Conservation (phyloP, 1,284 basidiomycete species). For the Prillingera fragicola region DNA sequence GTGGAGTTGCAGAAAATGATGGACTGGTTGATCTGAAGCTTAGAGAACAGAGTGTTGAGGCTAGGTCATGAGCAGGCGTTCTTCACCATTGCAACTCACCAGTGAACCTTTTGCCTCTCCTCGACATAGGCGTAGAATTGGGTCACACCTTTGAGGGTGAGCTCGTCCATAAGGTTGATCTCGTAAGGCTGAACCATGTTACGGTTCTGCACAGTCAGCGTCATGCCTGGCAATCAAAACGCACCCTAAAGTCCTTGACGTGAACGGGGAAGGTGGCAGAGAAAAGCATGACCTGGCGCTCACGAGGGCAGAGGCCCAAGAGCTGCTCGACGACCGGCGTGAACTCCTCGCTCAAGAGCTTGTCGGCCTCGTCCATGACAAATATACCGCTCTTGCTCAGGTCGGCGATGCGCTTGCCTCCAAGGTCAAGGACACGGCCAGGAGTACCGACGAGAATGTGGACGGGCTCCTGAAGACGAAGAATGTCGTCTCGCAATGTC, state of each 20-base stretch:
- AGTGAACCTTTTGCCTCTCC: conserved; percentile 98
- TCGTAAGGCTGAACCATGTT: conserved; percentile 96
- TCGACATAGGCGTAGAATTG: conserved; percentile 99
- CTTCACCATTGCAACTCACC: conserved; percentile 44
- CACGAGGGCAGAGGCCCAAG: conserved; percentile 73
- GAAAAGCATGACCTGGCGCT: conserved; percentile 97
- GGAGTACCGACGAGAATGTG: conserved; percentile 97
- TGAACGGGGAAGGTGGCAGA: conserved; percentile 98
- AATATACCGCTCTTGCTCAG: conserved; percentile 91
- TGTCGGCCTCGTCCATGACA: conserved; percentile 99
- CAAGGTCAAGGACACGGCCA: conserved; percentile 90
- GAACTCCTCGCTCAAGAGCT: conserved; percentile 94
- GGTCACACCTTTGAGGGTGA: conserved; percentile 95
- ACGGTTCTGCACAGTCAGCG: conserved; percentile 63
- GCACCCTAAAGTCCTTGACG: conserved; percentile 96
- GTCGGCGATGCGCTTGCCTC: conserved; percentile 89
- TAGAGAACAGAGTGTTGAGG: conserved; percentile 40
- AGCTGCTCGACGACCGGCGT: conserved; percentile 98
- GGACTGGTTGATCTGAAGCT: conserved; percentile 98
- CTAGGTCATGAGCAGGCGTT: background rate
- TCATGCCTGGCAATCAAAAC: conserved; percentile 19
- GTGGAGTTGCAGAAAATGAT: conserved; percentile 99
- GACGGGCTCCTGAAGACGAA: conserved; percentile 82
- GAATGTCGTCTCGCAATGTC: conserved; percentile 94
- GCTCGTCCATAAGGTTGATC: conserved; percentile 99